These are phyloP conservation scores for Cymodocea nodosa DNA, from an alignment of 116 monocot species.

Conservation along the genomic window DNA sequence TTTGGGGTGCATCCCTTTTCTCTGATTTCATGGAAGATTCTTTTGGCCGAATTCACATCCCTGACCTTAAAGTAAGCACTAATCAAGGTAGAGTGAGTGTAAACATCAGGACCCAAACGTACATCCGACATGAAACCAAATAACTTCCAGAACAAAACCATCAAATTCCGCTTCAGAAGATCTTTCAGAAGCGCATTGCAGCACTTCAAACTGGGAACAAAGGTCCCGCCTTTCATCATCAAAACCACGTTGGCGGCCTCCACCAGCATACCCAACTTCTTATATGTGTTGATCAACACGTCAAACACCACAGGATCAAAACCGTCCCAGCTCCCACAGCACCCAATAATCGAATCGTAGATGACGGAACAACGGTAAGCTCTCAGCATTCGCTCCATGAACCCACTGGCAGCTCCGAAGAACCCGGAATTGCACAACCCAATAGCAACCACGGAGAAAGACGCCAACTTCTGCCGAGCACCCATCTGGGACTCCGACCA, in stretches of 20 bases:
- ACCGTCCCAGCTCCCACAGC: background rate
- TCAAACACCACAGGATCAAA: slow-evolving; percentile 35
- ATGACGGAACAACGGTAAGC: slow-evolving; percentile 10
- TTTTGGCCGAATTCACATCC: slow-evolving; percentile 36
- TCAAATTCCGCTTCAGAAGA: slow-evolving; percentile 35
- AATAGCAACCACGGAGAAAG: slow-evolving; percentile 44
- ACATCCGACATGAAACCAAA: slow-evolving; percentile 30
- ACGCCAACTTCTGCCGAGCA: slow-evolving; percentile 15
- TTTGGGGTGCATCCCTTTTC: slow-evolving; percentile 36
- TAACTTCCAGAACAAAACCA: slow-evolving; percentile 74
- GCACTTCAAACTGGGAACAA: slow-evolving; percentile 46
- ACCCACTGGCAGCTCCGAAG: slow-evolving; percentile 23
- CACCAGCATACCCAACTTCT: slow-evolving; percentile 38
- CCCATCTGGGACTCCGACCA: slow-evolving; percentile 37
- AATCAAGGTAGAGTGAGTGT: slow-evolving; percentile 49
- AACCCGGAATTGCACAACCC: slow-evolving; percentile 33
- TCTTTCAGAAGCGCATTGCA: slow-evolving; percentile 69
- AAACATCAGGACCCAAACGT: slow-evolving; percentile 35
- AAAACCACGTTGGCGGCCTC: slow-evolving; percentile 41
- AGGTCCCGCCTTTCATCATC: slow-evolving; percentile 32
- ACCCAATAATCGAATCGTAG: slow-evolving; percentile 15
- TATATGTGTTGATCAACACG: slow-evolving; percentile 46
- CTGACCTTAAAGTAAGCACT: slow-evolving; percentile 48
- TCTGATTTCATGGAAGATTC: slow-evolving; percentile 35
- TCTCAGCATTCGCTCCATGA: slow-evolving; percentile 45